Conservation (phyloP, 768 basidiomycete species). For the Lactarius deliciosus region DNA sequence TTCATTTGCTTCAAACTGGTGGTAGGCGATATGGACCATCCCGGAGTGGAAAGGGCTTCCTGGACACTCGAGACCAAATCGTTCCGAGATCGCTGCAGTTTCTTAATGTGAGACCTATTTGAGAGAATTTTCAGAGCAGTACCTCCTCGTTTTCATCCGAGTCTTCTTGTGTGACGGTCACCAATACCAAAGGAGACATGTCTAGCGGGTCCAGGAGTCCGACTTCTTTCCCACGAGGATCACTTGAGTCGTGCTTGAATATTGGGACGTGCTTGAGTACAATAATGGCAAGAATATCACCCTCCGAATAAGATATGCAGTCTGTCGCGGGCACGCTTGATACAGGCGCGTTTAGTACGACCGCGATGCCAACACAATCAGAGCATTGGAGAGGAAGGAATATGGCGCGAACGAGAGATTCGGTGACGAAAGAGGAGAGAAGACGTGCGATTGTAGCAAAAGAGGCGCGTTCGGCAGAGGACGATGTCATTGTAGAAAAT, state of each 20-base stretch:
- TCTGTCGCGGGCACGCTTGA: conserved; percentile 14
- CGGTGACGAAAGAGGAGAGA: conserved; percentile 58
- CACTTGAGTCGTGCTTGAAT: conserved; percentile 40
- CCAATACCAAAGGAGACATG: conserved; percentile 48
- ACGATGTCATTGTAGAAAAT: not conserved
- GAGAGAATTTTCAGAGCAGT: not conserved
- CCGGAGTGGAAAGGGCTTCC: conserved; percentile 3
- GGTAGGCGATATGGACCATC: conserved; percentile 10
- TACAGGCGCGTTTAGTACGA: conserved; percentile 40
- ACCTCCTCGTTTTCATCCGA: conserved; percentile 15
- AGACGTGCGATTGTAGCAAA: conserved; percentile 52
- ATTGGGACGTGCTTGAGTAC: conserved; percentile 49
- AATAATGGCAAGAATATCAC: conserved; percentile 48
- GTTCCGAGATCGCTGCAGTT: not conserved
- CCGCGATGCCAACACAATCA: conserved; percentile 42
- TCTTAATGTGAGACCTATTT: not conserved
- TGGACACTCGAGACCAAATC: conserved; percentile 6
- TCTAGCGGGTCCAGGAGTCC: conserved; percentile 56
- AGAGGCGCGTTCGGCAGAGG: conserved; percentile 36
- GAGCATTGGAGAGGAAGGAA: conserved; percentile 43
- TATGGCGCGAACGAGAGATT: conserved; percentile 50
- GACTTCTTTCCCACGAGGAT: conserved; percentile 41
- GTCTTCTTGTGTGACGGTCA: conserved; percentile 29
- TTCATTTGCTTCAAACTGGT: not conserved
- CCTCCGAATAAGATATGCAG: conserved; percentile 32